A percentile compares a stretch with the other conserved stretches of the same genome.
These are phyloP conservation scores for Leccinum variicolor DNA, from an alignment of 768 basidiomycete genomes.

Conservation along the genomic window DNA sequence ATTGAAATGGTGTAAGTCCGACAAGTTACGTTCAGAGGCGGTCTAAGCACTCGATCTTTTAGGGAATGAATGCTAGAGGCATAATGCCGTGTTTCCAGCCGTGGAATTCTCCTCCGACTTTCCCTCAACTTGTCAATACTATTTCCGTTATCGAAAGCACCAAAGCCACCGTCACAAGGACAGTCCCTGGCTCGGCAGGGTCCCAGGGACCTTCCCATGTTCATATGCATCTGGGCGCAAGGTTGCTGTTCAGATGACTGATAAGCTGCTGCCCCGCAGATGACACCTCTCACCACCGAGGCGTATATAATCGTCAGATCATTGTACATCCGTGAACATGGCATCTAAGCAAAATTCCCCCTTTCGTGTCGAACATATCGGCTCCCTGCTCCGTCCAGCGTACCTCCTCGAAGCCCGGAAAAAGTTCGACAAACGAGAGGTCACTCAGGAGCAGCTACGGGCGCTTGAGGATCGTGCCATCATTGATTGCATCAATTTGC, in stretches of 20 bases:
- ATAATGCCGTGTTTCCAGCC: too few relatives aligned
- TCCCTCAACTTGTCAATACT: neutral
- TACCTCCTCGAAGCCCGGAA: constrained; percentile 37
- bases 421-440: constrained; percentile 33
- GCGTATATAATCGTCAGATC: neutral
- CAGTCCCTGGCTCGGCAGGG: neutral
- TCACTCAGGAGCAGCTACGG: constrained; percentile 32
- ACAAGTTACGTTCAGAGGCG: neutral
- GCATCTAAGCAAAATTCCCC: constrained; percentile 31
- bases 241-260: neutral
- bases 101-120: neutral
- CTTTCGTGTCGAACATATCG: constrained; percentile 45
- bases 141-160: neutral
- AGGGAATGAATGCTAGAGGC: neutral
- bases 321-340: constrained; percentile 7
- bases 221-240: neutral
- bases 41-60: neutral
- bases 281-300: constrained; percentile 3
- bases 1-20: too few relatives aligned
- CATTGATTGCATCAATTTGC: constrained; percentile 33
- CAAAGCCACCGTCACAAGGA: neutral
- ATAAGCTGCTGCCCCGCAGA: neutral
- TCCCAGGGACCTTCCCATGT: neutral
- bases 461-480: constrained; percentile 39
- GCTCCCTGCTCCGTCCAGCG: constrained; percentile 41